These are phyloP conservation scores for Corylus americana DNA, from an alignment of 306 rosid genomes.

Conservation along the genomic window DNA sequence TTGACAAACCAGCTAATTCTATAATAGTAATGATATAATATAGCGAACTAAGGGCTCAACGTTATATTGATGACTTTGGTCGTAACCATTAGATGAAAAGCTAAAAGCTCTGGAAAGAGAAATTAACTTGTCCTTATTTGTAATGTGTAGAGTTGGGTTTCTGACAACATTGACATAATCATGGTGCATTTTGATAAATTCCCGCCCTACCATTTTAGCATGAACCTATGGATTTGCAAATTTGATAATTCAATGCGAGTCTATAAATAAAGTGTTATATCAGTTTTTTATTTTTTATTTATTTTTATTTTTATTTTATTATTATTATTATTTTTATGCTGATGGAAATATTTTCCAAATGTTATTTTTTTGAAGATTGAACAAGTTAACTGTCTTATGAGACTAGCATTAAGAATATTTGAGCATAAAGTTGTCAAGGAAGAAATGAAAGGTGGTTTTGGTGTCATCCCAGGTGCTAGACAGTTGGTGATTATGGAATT, in stretches of 20 bases:
- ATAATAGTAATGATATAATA: neutral
- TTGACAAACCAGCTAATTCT: neutral
- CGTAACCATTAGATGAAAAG: slow-evolving; percentile 1
- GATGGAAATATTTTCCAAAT: neutral
- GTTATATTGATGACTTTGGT: neutral
- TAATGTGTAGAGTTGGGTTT: neutral
- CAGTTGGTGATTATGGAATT: neutral
- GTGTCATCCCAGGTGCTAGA: neutral
- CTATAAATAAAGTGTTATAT: neutral
- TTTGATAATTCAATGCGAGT: neutral
- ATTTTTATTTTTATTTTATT: neutral
- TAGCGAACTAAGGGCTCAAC: neutral
- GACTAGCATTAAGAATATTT: neutral
- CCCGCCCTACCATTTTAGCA: neutral
- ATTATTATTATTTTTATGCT: neutral
- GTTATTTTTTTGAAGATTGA: neutral
- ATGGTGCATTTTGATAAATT: neutral
- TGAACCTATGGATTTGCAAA: neutral
- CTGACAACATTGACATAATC: neutral
- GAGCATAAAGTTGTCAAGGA: neutral
- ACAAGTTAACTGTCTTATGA: neutral
- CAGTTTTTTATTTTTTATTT: neutral
- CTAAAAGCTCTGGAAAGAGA: neutral
- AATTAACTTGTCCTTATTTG: neutral
- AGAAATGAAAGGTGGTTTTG: slow-evolving; percentile 3